Evolutionary conservation across 1,284 basidiomycete species (phyloP).

Genomic region (Leccinum subfulvum): DNA sequence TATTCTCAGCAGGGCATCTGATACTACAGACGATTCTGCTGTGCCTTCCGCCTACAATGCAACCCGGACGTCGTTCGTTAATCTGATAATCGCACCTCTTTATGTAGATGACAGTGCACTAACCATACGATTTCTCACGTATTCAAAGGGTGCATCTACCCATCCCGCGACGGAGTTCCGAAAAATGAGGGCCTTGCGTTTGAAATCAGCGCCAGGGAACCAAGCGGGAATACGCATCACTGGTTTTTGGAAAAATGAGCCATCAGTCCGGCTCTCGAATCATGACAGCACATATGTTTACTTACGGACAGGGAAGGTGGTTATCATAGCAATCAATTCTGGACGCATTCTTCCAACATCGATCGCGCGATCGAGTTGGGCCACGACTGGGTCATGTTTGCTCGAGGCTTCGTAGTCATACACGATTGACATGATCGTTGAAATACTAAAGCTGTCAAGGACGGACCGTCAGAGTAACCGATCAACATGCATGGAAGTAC

Average conservation of each 20-base stretch:
- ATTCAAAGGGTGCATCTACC: constrained; percentile 24
- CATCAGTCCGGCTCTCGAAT: background rate
- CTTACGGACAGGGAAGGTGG: constrained; percentile 22
- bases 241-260: background rate
- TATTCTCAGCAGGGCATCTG: constrained; percentile 11
- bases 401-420: constrained; percentile 11
- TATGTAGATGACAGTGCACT: background rate
- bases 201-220: constrained; percentile 24
- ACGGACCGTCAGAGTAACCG: background rate
- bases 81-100: background rate
- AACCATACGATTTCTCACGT: constrained; percentile 22
- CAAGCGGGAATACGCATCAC: constrained; percentile 17
- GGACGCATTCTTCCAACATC: constrained; percentile 15
- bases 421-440: constrained; percentile 14
- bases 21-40: too few species aligned
- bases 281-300: background rate
- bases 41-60: too few species aligned
- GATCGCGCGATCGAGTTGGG: constrained; percentile 14
- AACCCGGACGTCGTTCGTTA: constrained; percentile 1
- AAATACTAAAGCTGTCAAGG: constrained; percentile 19
- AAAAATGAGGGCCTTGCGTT: constrained; percentile 12
- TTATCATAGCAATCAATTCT: constrained; percentile 20
- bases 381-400: constrained; percentile 21
- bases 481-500: background rate
- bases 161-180: constrained; percentile 5